A percentile compares a stretch with the other conserved stretches of the same genome.
phyloP scores from a whole-genome alignment of 345 rosid genomes.

The Kandelia obovata region DNA sequence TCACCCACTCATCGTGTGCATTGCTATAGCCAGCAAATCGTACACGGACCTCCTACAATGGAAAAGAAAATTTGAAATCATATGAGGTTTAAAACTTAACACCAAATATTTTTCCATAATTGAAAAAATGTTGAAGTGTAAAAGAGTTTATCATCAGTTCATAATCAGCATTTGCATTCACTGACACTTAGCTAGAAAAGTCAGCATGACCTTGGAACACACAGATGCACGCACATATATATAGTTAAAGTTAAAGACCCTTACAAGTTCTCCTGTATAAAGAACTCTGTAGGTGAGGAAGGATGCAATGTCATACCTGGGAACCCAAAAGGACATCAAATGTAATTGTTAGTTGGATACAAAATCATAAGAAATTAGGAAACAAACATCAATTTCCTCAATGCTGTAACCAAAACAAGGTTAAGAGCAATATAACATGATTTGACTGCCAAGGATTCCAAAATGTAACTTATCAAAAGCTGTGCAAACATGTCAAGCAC shows the following conservation, averaged over 20 bases:
- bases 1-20: conserved; percentile 85
- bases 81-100: background rate
- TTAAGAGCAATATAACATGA: background rate
- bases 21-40: conserved; percentile 67
- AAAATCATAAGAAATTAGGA: background rate
- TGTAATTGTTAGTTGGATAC: background rate
- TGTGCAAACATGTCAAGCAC: background rate
- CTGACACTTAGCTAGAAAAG: too few relatives aligned
- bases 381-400: background rate
- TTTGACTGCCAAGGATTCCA: background rate
- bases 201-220: too few relatives aligned
- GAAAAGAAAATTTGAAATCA: background rate
- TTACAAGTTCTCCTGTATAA: conserved; percentile 66
- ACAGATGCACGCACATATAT: background rate
- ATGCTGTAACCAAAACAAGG: background rate
- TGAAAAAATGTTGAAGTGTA: background rate
- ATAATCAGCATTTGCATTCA: background rate
- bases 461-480: background rate
- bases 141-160: background rate
- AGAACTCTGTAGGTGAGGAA: conserved; percentile 57
- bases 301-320: conserved; percentile 73
- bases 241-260: conserved; percentile 21
- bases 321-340: conserved; percentile 19
- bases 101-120: too few relatives aligned
- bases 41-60: conserved; percentile 74